These are phyloP conservation scores for Articulospora tetracladia DNA, from an alignment of 495 filamentous ascomycete species.

Conservation along the genomic window DNA sequence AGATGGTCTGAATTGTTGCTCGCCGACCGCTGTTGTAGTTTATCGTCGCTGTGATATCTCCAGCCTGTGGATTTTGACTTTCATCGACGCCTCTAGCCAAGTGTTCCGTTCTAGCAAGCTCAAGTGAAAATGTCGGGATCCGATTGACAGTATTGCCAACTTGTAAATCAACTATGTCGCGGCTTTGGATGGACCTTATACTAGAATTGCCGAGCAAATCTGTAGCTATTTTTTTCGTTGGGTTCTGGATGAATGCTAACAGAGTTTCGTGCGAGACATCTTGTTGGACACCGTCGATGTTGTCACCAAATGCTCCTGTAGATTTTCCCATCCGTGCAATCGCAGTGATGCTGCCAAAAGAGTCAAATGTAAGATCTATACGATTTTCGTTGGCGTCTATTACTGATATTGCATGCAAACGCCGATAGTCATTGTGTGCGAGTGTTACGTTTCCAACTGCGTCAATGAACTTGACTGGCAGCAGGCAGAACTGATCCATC, in stretches of 20 bases:
- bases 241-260: not conserved
- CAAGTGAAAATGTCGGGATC: too few relatives aligned
- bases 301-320: conserved; percentile 22
- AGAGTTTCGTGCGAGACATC: not conserved
- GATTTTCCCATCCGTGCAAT: conserved; percentile 26
- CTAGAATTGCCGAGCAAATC: too few relatives aligned
- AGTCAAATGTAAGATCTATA: conserved; percentile 10
- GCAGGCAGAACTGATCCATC: not conserved
- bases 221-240: not conserved
- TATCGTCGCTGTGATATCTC: too few relatives aligned
- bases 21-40: too few relatives aligned
- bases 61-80: too few relatives aligned
- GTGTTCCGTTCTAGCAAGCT: too few relatives aligned
- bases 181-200: too few relatives aligned
- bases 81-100: too few relatives aligned
- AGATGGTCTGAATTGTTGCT: too few relatives aligned
- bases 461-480: not conserved
- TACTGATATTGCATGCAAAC: conserved; percentile 8
- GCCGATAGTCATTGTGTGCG: conserved; percentile 12
- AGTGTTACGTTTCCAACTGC: not conserved
- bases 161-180: too few relatives aligned
- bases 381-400: conserved; percentile 26
- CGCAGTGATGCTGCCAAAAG: conserved; percentile 18
- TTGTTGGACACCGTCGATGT: conserved; percentile 11
- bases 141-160: too few relatives aligned